phyloP scores from a whole-genome alignment of 257 asterid genomes.

The Leptodermis oblonga region DNA sequence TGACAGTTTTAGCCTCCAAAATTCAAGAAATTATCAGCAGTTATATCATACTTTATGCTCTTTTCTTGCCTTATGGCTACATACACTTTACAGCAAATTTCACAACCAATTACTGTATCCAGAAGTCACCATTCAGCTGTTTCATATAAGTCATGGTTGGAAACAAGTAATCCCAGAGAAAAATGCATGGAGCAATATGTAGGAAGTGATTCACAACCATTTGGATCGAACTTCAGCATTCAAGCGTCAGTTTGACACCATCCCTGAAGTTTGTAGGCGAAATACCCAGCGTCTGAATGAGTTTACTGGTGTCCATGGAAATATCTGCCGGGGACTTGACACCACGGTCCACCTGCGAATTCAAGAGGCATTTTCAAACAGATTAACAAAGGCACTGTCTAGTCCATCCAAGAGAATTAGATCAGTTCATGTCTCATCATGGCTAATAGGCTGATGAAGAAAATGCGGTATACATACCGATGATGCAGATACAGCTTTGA shows the following conservation, averaged over 20 bases:
- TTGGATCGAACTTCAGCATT: conserved; percentile 23
- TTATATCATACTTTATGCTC: not conserved
- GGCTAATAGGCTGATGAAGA: not conserved
- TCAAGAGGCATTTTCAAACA: conserved; percentile 8
- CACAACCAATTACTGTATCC: not conserved
- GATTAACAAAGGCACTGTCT: not conserved
- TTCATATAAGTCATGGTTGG: not conserved
- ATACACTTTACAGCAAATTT: too few species aligned
- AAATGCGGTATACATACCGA: conserved; percentile 44
- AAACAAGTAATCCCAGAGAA: not conserved
- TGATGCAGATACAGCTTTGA: conserved; percentile 77
- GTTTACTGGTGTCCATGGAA: conserved; percentile 78
- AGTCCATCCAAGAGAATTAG: not conserved
- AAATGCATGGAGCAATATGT: not conserved
- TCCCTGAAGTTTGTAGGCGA: conserved; percentile 54
- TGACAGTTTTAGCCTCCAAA: too few species aligned
- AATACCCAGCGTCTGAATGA: conserved; percentile 52
- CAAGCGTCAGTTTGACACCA: conserved; percentile 71
- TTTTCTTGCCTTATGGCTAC: too few species aligned
- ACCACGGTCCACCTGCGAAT: conserved; percentile 78
- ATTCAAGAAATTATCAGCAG: not conserved
- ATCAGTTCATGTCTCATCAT: not conserved
- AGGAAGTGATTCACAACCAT: not conserved
- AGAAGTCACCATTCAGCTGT: not conserved
- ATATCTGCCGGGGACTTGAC: conserved; percentile 86